Evolutionary conservation across 331 rosid species (phyloP), one percentile per base, ranked within the genome.

Genomic region (Prunus yedoensis): DNA sequence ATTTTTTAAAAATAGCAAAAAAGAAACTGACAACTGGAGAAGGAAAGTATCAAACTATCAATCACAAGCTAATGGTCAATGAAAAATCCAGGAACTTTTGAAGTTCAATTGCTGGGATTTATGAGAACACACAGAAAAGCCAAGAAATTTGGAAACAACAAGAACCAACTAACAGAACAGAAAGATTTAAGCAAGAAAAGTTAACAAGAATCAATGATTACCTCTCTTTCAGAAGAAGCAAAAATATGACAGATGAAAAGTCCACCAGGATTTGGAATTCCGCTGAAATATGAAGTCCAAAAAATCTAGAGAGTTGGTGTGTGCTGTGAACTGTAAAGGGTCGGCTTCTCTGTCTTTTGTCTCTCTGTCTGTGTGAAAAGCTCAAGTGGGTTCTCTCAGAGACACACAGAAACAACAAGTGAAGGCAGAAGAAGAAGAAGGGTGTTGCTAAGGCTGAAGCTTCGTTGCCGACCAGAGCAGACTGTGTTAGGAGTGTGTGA

Each of bases 391-490:
- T 65, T 65, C 9, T 41, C 51, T 10, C 46, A 63, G 41, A 27
- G 4, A 60, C 35, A 13, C 17, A 60, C 28, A 58, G 5, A 21
- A 23, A 27, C 8, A 60, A 28, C 2, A 16, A 25, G 47, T 63
- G 68, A 63, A 63, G 7, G 14, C 16, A 5, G 66, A 25, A 13
- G 9, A 27, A 62, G 68, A 21, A 4, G 41, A 45, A 8, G 12
- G 25, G 14, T 32, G 43, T 17, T 14, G 66, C 5, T 3, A 23
- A 71, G 23, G 53, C 16, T 38, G 57, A 60, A 46, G 69, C 78
- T 65, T 72, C 74, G 62, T 46, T 46, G 83, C 83, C 79, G 83
- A 80, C 83, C 76, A 71, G 79, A 74, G 72, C 71, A 68, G 78
- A 58, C 68, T 79, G 54, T 28, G 77, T 58, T 57, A 63, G 66